Conservation (phyloP, 768 basidiomycete species). For the Lenzites betulinus region DNA sequence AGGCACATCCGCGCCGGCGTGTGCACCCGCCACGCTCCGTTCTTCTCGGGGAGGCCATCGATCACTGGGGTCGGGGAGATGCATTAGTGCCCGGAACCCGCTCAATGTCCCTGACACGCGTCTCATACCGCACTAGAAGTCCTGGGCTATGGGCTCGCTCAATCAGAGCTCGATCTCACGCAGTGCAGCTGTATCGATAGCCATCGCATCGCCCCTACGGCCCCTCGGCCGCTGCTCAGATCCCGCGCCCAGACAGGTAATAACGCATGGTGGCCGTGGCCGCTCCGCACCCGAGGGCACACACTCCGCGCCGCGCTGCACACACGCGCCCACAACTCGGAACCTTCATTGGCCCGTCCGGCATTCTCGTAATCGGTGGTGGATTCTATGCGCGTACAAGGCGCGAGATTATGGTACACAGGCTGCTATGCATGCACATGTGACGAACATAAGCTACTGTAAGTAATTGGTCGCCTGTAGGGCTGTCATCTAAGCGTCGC, state of each 20-base stretch:
- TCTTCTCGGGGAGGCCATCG: neutral
- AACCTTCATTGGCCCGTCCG: neutral
- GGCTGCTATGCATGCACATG: constrained; percentile 1
- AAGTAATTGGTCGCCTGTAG: neutral
- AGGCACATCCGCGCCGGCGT: too few relatives aligned
- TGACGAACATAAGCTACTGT: constrained; percentile 4
- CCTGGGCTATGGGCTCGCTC: neutral
- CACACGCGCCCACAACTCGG: constrained; percentile 10
- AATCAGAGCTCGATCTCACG: neutral
- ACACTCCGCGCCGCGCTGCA: neutral
- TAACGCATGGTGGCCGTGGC: neutral
- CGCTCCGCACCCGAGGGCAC: neutral
- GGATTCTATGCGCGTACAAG: neutral
- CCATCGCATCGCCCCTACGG: neutral
- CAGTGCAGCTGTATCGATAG: neutral
- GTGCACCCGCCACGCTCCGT: too few relatives aligned
- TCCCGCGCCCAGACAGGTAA: neutral
- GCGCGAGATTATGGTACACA: constrained; percentile 12
- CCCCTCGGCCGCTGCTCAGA: neutral
- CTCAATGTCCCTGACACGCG: neutral
- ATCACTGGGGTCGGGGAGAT: too few relatives aligned
- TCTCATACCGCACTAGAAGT: neutral
- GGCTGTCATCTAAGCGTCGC: neutral
- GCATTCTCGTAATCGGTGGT: constrained; percentile 4
- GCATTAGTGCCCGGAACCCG: too few relatives aligned